Evolutionary conservation across 768 basidiomycete species (phyloP), one percentile per base, ranked within the genome.

Genomic region (Lentinula boryana): DNA sequence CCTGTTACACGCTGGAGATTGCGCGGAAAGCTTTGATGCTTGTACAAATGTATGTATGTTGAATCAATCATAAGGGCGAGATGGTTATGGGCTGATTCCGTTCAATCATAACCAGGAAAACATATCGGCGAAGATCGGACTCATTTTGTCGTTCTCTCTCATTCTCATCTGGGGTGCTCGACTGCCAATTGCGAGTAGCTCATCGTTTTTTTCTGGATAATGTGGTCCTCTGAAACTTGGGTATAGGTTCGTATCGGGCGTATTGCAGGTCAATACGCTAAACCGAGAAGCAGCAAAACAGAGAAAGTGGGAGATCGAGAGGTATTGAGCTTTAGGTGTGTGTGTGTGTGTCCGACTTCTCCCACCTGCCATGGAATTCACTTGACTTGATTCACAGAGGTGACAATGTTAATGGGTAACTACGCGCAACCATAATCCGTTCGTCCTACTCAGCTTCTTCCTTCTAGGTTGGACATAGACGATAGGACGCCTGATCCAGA

Each of bases 231-330:
- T 49, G 1, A 49, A 3, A n/a, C 9, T 27, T 49, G 56, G 31
- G 7, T 16, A 13, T 36, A 91, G 89, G 81, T 91, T 55, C 86
- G 91, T 36, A 85, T 94, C 56, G 92, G 92, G 5, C 84, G 97
- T 10, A 98, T 98, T 63, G 97, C 95, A 0, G 96, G 96, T 0
- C 95, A 97, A 71, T 97, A 96, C 65, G 95, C 95, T 15, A 97
- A 96, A 71, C 97, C 96, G 1, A 81, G 96, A 59, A 92, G 89
- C 68, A 95, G 89, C 68, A 75, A 78, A 10, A 91, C 82, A 12
- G 96, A 99, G 72, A 84, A 80, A 62, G 79, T 95, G 8, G 86
- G 84, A 15, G 88, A 86, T 52, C 81, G 77, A 35, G 84, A 93
- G 65, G 89, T 98, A 0, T 73, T 88, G 55, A 95, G 91, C 70